phyloP scores from a whole-genome alignment of 148 eudicot genomes.

The Drosera capensis region DNA sequence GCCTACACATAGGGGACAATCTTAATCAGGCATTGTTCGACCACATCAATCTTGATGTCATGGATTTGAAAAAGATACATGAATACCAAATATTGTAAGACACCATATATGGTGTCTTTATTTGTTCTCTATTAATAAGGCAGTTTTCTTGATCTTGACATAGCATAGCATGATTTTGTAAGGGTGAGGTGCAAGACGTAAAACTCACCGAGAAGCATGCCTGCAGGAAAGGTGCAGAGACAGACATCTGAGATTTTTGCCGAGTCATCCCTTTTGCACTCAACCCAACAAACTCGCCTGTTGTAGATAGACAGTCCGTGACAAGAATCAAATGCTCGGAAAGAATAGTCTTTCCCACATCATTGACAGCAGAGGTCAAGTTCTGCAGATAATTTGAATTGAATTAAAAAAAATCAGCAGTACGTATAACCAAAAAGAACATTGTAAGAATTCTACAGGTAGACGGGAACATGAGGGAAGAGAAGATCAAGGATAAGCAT shows the following conservation, averaged over 20 bases:
- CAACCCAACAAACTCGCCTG: constrained; percentile 73
- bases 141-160: not conserved
- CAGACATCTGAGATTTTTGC: constrained; percentile 50
- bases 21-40: too few relatives aligned
- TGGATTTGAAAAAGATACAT: too few relatives aligned
- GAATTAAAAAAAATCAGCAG: not conserved
- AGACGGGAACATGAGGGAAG: too few relatives aligned
- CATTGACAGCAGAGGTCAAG: constrained; percentile 49
- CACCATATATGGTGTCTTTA: too few relatives aligned
- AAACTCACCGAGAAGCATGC: constrained; percentile 80
- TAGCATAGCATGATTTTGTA: too few relatives aligned
- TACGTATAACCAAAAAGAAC: too few relatives aligned
- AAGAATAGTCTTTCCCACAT: constrained; percentile 63
- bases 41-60: too few relatives aligned
- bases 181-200: too few relatives aligned
- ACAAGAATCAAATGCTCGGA: constrained; percentile 67
- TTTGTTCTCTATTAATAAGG: not conserved
- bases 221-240: constrained; percentile 63
- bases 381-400: constrained; percentile 29
- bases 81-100: too few relatives aligned
- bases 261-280: constrained; percentile 64
- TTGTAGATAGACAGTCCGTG: constrained; percentile 62
- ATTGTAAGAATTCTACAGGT: too few relatives aligned
- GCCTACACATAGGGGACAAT: too few relatives aligned
- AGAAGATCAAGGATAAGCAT: too few relatives aligned